These are phyloP conservation scores for Lepiota subincarnata DNA, from an alignment of 768 basidiomycete genomes.

Conservation along the genomic window DNA sequence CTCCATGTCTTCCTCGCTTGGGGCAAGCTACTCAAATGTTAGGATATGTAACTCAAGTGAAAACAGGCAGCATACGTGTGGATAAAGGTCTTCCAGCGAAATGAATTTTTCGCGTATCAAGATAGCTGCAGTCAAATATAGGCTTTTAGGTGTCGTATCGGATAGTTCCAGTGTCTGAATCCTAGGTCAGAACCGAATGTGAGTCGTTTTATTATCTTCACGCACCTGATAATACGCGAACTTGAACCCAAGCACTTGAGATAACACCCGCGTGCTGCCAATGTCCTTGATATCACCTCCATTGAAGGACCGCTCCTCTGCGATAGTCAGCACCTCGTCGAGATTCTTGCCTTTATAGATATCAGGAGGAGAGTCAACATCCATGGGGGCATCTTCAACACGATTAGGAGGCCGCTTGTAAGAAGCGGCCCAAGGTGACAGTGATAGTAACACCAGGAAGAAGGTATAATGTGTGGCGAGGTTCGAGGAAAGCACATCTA, in stretches of 20 bases:
- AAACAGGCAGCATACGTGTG: slow-evolving; percentile 68
- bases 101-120: slow-evolving; percentile 90
- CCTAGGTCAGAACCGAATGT: slow-evolving; percentile 9
- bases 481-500: slow-evolving; percentile 86
- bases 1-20: slow-evolving; percentile 75
- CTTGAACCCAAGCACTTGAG: slow-evolving; percentile 98
- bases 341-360: slow-evolving; percentile 56
- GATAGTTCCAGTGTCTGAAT: slow-evolving; percentile 39
- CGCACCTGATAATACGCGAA: slow-evolving; percentile 85
- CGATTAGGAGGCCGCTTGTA: slow-evolving; percentile 29
- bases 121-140: slow-evolving; percentile 81
- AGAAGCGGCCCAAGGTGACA: slow-evolving; percentile 83
- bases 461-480: slow-evolving; percentile 81
- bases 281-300: slow-evolving; percentile 17
- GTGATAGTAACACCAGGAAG: slow-evolving; percentile 81
- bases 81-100: slow-evolving; percentile 81
- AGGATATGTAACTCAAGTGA: slow-evolving; percentile 6
- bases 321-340: slow-evolving; percentile 60
- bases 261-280: slow-evolving; percentile 57
- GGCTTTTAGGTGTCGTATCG: slow-evolving; percentile 62
- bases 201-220: slow-evolving; percentile 18
- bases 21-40: slow-evolving; percentile 26
- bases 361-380: slow-evolving; percentile 27
- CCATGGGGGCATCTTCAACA: slow-evolving; percentile 30
- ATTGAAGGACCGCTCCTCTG: slow-evolving; percentile 33